These are phyloP conservation scores for Cercophora samala DNA, from an alignment of 495 filamentous ascomycete species.

Conservation along the genomic window DNA sequence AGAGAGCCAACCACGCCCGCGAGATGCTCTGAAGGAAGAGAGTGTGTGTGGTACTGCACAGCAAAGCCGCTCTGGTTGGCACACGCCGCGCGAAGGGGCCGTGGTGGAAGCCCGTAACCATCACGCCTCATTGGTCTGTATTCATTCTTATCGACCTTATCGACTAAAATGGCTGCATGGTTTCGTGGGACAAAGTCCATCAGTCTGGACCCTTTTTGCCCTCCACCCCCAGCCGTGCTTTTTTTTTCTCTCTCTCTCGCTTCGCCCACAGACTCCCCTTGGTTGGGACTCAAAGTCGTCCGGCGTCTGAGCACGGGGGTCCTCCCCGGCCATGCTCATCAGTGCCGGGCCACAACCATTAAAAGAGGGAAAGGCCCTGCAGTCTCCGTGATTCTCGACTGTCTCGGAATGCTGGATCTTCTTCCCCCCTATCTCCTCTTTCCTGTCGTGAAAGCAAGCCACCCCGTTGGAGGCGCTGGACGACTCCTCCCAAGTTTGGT, in stretches of 20 bases:
- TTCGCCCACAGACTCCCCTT: conserved; percentile 2
- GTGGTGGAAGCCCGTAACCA: not conserved
- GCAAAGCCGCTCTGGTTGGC: conserved; percentile 7
- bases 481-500: conserved; percentile 5
- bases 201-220: conserved; percentile 1
- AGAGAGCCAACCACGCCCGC: not conserved
- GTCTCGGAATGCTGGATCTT: not conserved
- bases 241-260: not conserved
- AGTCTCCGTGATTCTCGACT: not conserved
- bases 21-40: not conserved
- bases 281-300: conserved; percentile 8
- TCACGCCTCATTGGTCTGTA: conserved; percentile 4
- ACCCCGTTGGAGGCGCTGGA: conserved; percentile 6
- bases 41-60: not conserved
- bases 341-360: not conserved
- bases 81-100: conserved; percentile 1
- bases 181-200: conserved; percentile 1
- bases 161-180: conserved; percentile 2
- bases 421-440: not conserved
- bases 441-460: not conserved
- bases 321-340: not conserved
- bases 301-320: not conserved
- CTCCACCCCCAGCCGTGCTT: conserved; percentile 2
- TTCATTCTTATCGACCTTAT: conserved; percentile 9
- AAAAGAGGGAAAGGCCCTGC: conserved; percentile 8